Percentiles rank a stretch among this genome's conserved stretches.
Evolutionary conservation across 768 basidiomycete species (phyloP).

Genomic region (Gloeostereum incarnatum): DNA sequence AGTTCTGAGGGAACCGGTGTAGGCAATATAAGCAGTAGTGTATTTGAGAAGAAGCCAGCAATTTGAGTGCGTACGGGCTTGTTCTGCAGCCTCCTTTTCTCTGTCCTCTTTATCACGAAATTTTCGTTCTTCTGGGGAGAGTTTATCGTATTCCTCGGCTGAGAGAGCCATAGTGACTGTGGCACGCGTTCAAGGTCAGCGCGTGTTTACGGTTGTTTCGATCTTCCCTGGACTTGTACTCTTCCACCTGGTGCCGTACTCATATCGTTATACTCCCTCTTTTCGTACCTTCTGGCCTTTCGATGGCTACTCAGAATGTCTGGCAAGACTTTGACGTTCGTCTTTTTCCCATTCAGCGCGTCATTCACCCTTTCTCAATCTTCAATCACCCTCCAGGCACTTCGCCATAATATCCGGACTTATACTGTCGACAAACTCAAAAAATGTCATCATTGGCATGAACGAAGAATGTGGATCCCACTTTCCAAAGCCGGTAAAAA

Average conservation of each 20-base stretch:
- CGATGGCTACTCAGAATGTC: slow-evolving; percentile 52
- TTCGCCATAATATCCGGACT: slow-evolving; percentile 61
- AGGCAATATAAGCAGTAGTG: slow-evolving; percentile 7
- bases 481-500: slow-evolving; percentile 77
- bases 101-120: slow-evolving; percentile 58
- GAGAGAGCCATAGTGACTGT: neutral
- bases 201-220: neutral
- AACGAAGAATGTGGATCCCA: no score
- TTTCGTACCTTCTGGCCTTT: slow-evolving; percentile 6
- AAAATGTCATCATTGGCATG: no score
- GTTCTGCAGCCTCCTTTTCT: slow-evolving; percentile 67
- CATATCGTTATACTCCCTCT: no score
- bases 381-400: slow-evolving; percentile 43
- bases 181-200: neutral
- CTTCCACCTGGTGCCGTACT: neutral
- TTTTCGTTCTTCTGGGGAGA: slow-evolving; percentile 71
- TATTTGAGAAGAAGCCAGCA: slow-evolving; percentile 4
- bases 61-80: slow-evolving; percentile 54
- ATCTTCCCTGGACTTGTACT: neutral
- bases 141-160: slow-evolving; percentile 59
- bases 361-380: slow-evolving; percentile 8
- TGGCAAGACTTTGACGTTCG: slow-evolving; percentile 75
- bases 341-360: slow-evolving; percentile 4
- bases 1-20: slow-evolving; percentile 41
- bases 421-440: slow-evolving; percentile 86